Conservation (phyloP, 495 filamentous ascomycete genomes). For the Podospora tetraspora region DNA sequence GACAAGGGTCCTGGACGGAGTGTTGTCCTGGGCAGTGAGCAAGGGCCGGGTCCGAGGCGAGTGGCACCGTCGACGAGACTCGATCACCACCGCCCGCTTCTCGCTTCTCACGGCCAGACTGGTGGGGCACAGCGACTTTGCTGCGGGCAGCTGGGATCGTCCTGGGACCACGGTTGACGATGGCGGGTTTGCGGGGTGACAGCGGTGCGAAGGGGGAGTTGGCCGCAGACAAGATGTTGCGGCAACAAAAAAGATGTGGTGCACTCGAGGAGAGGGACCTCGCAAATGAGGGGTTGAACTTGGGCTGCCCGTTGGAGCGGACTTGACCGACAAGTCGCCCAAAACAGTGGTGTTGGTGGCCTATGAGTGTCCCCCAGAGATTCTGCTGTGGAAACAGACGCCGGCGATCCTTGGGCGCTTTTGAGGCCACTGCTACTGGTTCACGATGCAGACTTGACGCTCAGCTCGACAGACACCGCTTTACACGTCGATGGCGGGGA, state of each 20-base stretch:
- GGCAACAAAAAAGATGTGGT: background rate
- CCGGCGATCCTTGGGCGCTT: background rate
- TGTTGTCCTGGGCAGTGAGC: background rate
- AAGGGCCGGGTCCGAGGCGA: slow-evolving; percentile 1
- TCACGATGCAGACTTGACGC: background rate
- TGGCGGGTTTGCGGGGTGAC: background rate
- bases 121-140: slow-evolving; percentile 11
- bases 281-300: background rate
- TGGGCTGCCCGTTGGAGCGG: background rate
- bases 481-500: background rate
- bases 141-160: slow-evolving; percentile 4
- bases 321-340: background rate
- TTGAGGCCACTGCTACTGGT: background rate
- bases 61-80: slow-evolving; percentile 9
- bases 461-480: background rate
- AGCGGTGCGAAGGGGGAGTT: background rate
- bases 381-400: background rate
- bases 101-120: slow-evolving; percentile 1
- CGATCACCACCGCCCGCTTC: slow-evolving; percentile 5
- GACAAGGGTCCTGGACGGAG: slow-evolving; percentile 3
- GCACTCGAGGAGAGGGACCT: background rate
- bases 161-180: slow-evolving; percentile 14
- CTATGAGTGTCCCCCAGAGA: background rate
- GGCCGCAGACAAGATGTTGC: background rate
- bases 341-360: background rate